Evolutionary conservation across 1,139 yeast species (phyloP).

Genomic region (Saccharomyces pastorianus): DNA sequence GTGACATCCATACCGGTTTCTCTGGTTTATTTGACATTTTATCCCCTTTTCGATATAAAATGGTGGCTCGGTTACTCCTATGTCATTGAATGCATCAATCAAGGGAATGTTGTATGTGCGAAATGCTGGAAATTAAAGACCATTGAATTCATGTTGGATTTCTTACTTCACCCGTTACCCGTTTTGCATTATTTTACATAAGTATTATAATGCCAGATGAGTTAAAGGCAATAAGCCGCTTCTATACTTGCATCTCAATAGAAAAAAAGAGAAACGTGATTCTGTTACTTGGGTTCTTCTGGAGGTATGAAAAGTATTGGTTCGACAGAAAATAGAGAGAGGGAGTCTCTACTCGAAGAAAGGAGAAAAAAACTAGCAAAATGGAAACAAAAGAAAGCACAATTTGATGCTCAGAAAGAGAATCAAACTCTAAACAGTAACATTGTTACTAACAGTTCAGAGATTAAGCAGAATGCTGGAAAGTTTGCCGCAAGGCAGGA

Average conservation of each 20-base stretch:
- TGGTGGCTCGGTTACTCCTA: no score
- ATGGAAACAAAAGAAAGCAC: slow-evolving; percentile 34
- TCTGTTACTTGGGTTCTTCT: neutral
- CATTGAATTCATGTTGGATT: neutral
- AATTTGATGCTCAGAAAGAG: slow-evolving; percentile 20
- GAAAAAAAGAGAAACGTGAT: neutral
- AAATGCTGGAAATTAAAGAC: neutral
- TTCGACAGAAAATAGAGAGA: neutral
- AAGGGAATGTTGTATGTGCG: neutral
- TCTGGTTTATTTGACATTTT: slow-evolving; percentile 21
- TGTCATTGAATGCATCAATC: neutral
- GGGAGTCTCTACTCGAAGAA: slow-evolving; percentile 15
- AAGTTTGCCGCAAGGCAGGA: slow-evolving; percentile 19
- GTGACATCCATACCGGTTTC: slow-evolving; percentile 35
- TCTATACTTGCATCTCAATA: neutral
- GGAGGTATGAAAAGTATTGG: neutral
- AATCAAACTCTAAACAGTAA: slow-evolving; percentile 1
- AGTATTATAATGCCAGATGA: no score
- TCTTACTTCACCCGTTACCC: neutral
- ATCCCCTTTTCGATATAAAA: no score
- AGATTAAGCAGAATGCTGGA: slow-evolving; percentile 3
- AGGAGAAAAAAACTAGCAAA: slow-evolving; percentile 33
- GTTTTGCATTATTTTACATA: neutral
- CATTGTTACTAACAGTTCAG: slow-evolving; percentile 12
- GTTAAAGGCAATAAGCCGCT: no score